Evolutionary conservation across 108 stramenopile species (phyloP).

Genomic region (Nitzschia sp.): DNA sequence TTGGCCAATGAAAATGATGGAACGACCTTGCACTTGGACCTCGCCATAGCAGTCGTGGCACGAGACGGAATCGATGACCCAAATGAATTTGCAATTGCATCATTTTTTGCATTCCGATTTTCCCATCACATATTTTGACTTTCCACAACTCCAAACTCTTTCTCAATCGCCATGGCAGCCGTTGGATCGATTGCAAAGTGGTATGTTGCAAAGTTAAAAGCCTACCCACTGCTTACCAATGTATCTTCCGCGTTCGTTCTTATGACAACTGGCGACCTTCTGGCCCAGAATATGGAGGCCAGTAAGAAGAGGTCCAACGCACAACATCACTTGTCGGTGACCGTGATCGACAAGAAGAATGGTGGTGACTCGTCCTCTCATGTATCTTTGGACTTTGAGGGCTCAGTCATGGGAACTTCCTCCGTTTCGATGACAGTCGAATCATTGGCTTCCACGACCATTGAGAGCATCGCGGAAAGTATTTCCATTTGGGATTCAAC

Average conservation of each 20-base stretch:
- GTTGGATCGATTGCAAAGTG: constrained; percentile 26
- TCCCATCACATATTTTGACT: background rate
- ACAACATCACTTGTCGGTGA: background rate
- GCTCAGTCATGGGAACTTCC: background rate
- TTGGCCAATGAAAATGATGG: no score
- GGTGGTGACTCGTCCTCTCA: background rate
- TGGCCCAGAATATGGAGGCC: constrained; percentile 38
- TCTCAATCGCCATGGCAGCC: no score
- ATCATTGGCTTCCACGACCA: background rate
- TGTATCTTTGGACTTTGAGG: background rate
- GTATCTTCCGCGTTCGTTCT: constrained; percentile 30
- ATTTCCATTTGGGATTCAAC: constrained; percentile 22
- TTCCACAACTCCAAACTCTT: no score
- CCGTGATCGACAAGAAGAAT: background rate
- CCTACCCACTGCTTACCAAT: constrained; percentile 28
- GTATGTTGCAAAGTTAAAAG: constrained; percentile 34
- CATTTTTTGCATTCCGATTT: no score
- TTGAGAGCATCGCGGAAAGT: background rate
- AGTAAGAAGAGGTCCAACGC: background rate
- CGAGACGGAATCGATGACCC: no score
- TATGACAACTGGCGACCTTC: constrained; percentile 36
- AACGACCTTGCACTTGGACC: no score
- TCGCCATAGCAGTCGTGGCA: no score
- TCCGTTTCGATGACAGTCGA: background rate
- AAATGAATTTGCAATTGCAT: no score